Conservation (phyloP, 305 asterid species). For the Nicotiana rustica region DNA sequence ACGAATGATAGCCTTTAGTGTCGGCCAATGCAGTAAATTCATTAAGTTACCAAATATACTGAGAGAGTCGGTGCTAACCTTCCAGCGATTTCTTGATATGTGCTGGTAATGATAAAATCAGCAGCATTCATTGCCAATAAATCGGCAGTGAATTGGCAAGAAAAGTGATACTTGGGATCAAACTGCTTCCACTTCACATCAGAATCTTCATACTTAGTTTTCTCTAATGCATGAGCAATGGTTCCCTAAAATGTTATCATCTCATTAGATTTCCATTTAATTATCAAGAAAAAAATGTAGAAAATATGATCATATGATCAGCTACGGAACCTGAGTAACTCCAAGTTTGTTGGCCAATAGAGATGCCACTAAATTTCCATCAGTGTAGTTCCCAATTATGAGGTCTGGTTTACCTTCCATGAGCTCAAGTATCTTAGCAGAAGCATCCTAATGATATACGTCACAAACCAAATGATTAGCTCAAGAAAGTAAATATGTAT, state of each 20-base stretch:
- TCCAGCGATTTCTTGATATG: constrained; percentile 88
- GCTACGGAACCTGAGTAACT: constrained; percentile 61
- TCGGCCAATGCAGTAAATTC: background rate
- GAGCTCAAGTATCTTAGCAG: constrained; percentile 63
- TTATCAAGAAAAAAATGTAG: background rate
- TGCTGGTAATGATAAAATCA: constrained; percentile 76
- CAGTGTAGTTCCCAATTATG: constrained; percentile 77
- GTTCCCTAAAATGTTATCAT: constrained; percentile 55
- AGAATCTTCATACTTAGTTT: constrained; percentile 76
- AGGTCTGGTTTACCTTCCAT: constrained; percentile 83
- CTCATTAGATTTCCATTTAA: background rate
- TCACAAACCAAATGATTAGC: constrained; percentile 16
- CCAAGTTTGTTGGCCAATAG: constrained; percentile 69
- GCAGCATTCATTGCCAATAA: constrained; percentile 77
- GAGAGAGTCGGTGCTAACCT: constrained; percentile 50
- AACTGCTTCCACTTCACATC: constrained; percentile 66
- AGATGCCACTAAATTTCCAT: constrained; percentile 82
- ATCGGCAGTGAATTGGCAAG: constrained; percentile 80
- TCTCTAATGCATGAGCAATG: constrained; percentile 89
- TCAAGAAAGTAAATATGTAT: background rate
- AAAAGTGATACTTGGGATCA: constrained; percentile 74
- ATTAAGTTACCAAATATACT: background rate
- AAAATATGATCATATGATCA: background rate
- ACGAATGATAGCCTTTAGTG: constrained; percentile 27
- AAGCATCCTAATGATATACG: constrained; percentile 59